Evolutionary conservation across 2,329 filamentous ascomycete species (phyloP).

Genomic region (Penicillium hesseltinei): DNA sequence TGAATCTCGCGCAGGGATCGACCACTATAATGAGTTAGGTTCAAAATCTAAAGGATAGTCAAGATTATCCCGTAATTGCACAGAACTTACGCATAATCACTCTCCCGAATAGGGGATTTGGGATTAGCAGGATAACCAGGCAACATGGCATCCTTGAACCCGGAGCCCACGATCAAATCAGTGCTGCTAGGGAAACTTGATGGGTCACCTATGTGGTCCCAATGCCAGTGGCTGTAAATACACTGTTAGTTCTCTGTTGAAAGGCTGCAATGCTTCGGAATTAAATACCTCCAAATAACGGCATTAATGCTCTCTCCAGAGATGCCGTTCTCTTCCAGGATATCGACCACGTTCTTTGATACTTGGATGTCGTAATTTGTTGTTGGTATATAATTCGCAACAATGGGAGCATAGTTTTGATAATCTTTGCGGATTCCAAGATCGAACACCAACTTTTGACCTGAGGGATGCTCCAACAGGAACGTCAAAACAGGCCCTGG

Average conservation of each 20-base stretch:
- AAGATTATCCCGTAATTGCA: too few species aligned
- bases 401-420: slow-evolving; percentile 25
- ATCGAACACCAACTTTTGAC: slow-evolving; percentile 29
- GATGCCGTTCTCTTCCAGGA: slow-evolving; percentile 21
- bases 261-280: neutral
- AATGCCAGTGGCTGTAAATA: slow-evolving; percentile 26
- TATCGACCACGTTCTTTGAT: slow-evolving; percentile 25
- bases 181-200: slow-evolving; percentile 23
- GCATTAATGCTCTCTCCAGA: slow-evolving; percentile 22
- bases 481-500: slow-evolving; percentile 5
- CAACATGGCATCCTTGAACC: neutral
- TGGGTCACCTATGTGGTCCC: slow-evolving; percentile 31
- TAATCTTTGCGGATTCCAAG: slow-evolving; percentile 34
- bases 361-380: slow-evolving; percentile 20
- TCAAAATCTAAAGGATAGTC: too few species aligned
- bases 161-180: slow-evolving; percentile 1
- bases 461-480: slow-evolving; percentile 13
- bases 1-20: slow-evolving; percentile 22
- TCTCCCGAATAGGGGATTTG: slow-evolving; percentile 17
- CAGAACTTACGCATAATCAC: slow-evolving; percentile 1
- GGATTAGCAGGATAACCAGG: slow-evolving; percentile 24
- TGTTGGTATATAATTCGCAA: slow-evolving; percentile 18
- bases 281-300: slow-evolving; percentile 14
- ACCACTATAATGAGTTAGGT: neutral
- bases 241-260: neutral